These are phyloP conservation scores for Tricholoma flavovirens DNA, from an alignment of 768 basidiomycete genomes.

Conservation along the genomic window DNA sequence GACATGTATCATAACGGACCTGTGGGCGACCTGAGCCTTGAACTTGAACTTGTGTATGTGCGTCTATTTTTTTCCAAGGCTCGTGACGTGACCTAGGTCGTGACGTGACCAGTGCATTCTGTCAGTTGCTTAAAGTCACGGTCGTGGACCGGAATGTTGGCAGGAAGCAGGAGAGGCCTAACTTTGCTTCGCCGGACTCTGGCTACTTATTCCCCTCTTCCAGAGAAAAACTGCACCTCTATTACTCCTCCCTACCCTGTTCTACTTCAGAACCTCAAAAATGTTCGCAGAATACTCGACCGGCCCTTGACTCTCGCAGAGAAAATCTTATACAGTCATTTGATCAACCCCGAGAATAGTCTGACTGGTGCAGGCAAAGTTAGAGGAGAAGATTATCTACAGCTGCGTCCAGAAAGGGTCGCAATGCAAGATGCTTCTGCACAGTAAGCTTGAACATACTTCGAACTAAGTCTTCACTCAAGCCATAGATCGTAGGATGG, in stretches of 20 bases:
- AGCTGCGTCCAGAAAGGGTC: constrained; percentile 86
- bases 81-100: background rate
- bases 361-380: constrained; percentile 61
- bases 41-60: background rate
- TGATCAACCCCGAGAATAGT: constrained; percentile 70
- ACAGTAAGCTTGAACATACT: constrained; percentile 50
- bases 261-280: constrained; percentile 64
- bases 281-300: constrained; percentile 63
- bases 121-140: no score
- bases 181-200: constrained; percentile 24
- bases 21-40: no score
- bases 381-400: constrained; percentile 85
- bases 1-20: constrained; percentile 21
- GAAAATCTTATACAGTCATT: constrained; percentile 95
- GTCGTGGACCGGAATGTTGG: background rate
- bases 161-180: constrained; percentile 18
- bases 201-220: constrained; percentile 32
- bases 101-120: constrained; percentile 2
- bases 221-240: constrained; percentile 42
- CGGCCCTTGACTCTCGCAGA: constrained; percentile 91
- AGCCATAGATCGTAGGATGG: constrained; percentile 53
- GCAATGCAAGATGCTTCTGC: constrained; percentile 96
- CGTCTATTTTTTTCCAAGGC: background rate
- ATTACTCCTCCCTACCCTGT: constrained; percentile 83
- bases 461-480: constrained; percentile 4